A percentile compares a stretch with the other conserved stretches of the same genome.
Evolutionary conservation across 257 asterid species (phyloP).

Genomic region (Petunia axillaris): DNA sequence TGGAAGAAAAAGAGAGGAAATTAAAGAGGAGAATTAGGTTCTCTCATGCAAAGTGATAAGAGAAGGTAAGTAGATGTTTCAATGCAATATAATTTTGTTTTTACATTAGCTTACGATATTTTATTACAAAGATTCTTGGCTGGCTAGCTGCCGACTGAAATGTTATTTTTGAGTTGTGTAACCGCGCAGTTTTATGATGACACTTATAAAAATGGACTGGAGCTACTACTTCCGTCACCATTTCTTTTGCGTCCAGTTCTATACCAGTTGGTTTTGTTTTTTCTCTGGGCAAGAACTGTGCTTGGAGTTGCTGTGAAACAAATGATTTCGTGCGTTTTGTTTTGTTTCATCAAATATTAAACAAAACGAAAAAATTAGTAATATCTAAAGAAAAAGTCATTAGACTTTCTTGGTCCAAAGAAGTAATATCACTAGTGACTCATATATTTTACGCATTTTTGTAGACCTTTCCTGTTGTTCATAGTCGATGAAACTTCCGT

Average conservation of each 20-base stretch:
- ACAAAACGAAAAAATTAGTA: no score
- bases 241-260: neutral
- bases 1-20: neutral
- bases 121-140: conserved; percentile 1
- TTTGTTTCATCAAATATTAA: neutral
- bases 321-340: neutral
- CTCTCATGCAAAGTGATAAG: neutral
- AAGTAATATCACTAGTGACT: no score
- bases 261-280: neutral
- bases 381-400: no score
- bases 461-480: no score
- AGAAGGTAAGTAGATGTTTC: neutral
- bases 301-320: conserved; percentile 15
- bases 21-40: conserved; percentile 18
- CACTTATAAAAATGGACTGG: neutral
- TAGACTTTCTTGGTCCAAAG: no score
- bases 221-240: neutral
- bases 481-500: no score
- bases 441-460: no score
- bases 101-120: conserved; percentile 8
- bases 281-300: neutral
- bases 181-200: neutral
- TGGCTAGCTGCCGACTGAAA: neutral
- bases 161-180: neutral
- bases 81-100: neutral